Evolutionary conservation across 306 rosid species (phyloP).

Genomic region (Ochetophila trinervis): DNA sequence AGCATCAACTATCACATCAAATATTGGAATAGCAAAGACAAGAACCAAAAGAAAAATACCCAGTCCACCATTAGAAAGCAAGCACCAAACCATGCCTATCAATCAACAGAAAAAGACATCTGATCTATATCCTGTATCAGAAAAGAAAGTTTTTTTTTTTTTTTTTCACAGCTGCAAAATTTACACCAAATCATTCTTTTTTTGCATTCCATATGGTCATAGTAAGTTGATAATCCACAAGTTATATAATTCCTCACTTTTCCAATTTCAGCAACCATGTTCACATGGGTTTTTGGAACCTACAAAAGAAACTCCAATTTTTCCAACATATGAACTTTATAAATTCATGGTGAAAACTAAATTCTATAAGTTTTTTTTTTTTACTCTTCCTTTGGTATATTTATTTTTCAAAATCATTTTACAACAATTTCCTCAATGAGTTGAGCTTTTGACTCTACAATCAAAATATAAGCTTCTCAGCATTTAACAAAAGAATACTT

Average conservation of each 20-base stretch:
- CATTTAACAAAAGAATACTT: conserved; percentile 30
- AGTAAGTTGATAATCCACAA: no score
- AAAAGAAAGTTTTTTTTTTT: background rate
- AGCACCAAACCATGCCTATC: conserved; percentile 13
- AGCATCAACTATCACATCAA: conserved; percentile 13
- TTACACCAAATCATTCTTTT: no score
- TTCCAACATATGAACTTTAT: no score
- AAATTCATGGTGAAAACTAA: no score
- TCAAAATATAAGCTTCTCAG: conserved; percentile 6
- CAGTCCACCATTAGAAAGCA: background rate
- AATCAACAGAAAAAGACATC: conserved; percentile 10
- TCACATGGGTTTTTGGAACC: no score
- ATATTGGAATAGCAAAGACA: background rate
- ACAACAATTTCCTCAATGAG: conserved; percentile 6
- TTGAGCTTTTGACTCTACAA: conserved; percentile 24
- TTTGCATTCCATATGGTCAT: no score
- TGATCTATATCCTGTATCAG: conserved; percentile 7
- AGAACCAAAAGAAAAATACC: background rate
- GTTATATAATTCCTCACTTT: no score
- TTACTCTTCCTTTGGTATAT: background rate
- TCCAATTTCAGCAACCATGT: no score
- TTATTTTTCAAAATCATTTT: conserved; percentile 5
- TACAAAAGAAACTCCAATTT: no score
- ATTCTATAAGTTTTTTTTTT: no score
- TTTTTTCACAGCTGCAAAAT: background rate